phyloP scores from a whole-genome alignment of 306 rosid species.

The Cucumis melo region DNA sequence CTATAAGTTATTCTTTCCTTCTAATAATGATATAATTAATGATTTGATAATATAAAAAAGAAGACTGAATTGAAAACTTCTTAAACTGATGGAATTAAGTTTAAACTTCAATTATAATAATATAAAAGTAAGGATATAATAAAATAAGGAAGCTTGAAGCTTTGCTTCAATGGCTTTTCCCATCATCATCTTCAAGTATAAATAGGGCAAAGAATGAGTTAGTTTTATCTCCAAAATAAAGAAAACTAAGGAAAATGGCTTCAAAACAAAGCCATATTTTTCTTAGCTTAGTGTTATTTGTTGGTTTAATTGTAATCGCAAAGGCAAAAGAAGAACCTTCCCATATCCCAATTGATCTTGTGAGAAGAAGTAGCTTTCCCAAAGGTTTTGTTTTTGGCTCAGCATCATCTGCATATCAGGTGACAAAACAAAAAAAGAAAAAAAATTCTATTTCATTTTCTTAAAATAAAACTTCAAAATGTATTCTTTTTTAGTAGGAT shows the following conservation, averaged over 20 bases:
- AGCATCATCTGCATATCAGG: slow-evolving; percentile 20
- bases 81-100: no score
- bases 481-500: no score
- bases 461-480: no score
- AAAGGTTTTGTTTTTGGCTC: slow-evolving; percentile 20
- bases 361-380: slow-evolving; percentile 8
- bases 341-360: neutral
- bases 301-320: neutral
- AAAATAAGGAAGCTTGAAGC: neutral
- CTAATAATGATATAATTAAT: no score
- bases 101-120: neutral
- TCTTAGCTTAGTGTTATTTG: neutral
- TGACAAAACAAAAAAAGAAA: neutral
- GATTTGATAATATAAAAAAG: neutral
- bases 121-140: neutral
- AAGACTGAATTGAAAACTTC: no score
- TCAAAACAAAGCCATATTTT: neutral
- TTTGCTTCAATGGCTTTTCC: neutral
- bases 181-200: neutral
- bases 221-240: neutral
- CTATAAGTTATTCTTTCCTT: no score
- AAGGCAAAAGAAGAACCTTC: neutral
- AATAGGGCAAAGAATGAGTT: neutral
- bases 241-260: neutral
- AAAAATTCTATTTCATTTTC: neutral